Conservation (phyloP, 345 rosid species). For the Triadica sebifera region DNA sequence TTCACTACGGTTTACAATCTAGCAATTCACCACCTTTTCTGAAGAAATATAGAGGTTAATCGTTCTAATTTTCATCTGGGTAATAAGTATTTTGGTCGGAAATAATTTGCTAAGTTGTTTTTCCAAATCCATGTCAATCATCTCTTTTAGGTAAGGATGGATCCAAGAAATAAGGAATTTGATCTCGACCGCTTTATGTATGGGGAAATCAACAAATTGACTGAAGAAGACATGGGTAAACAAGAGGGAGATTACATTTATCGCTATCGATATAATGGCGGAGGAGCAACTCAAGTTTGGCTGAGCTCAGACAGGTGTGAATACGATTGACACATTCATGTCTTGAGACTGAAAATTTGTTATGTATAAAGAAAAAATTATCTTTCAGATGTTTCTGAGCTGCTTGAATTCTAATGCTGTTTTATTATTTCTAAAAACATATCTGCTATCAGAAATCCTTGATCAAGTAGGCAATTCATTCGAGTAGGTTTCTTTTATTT, state of each 20-base stretch:
- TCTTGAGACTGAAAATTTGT: neutral
- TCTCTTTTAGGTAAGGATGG: slow-evolving; percentile 74
- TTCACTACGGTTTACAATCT: slow-evolving; percentile 21
- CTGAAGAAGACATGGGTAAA: slow-evolving; percentile 74
- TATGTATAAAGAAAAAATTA: neutral
- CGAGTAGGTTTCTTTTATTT: neutral
- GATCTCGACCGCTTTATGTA: slow-evolving; percentile 70
- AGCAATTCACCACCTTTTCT: neutral
- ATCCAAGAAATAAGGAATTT: slow-evolving; percentile 78
- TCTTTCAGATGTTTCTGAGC: neutral
- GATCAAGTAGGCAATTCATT: neutral
- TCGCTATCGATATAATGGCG: slow-evolving; percentile 93
- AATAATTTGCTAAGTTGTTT: neutral
- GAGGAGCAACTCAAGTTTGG: slow-evolving; percentile 99
- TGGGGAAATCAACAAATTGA: slow-evolving; percentile 52
- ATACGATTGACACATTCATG: neutral
- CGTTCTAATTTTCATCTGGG: slow-evolving; percentile 11
- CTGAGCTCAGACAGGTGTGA: slow-evolving; percentile 81
- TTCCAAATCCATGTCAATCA: slow-evolving; percentile 6
- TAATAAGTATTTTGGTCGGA: neutral
- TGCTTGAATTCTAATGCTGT: slow-evolving; percentile 2
- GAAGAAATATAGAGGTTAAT: neutral
- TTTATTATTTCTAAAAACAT: neutral
- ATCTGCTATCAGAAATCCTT: neutral
- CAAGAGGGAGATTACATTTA: slow-evolving; percentile 96